Evolutionary conservation across 2,329 filamentous ascomycete genomes (phyloP).

Genomic region (Raffaelea albimanens): DNA sequence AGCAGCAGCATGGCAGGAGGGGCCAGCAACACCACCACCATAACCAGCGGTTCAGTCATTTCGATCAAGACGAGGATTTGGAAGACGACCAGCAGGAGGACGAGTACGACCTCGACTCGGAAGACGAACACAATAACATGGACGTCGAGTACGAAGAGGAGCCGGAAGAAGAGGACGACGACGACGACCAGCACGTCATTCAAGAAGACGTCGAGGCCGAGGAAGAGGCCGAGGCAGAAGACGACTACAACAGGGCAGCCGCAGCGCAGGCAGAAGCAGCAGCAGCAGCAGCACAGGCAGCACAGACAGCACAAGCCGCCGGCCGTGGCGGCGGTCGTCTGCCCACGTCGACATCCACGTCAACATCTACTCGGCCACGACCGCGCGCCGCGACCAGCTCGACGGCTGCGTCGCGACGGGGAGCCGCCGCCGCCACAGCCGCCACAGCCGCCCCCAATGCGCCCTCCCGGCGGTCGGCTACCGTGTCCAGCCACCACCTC

Average conservation of each 20-base stretch:
- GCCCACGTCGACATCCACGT: neutral
- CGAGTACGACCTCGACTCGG: neutral
- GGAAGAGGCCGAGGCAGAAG: neutral
- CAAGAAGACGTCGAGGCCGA: conserved; percentile 6
- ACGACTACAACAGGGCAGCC: neutral
- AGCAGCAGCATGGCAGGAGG: conserved; percentile 7
- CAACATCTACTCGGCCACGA: neutral
- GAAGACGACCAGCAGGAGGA: neutral
- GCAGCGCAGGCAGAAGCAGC: conserved; percentile 2
- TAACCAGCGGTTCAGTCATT: neutral
- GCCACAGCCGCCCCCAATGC: too few relatives aligned
- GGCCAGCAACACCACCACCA: too few relatives aligned
- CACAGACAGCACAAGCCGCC: conserved; percentile 4
- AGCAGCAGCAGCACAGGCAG: conserved; percentile 3
- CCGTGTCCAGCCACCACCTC: too few relatives aligned
- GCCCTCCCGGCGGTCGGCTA: too few relatives aligned
- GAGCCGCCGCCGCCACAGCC: neutral
- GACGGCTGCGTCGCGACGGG: too few relatives aligned
- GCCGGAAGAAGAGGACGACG: conserved; percentile 2
- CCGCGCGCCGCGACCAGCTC: neutral
- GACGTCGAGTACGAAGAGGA: conserved; percentile 8
- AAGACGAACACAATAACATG: conserved; percentile 8
- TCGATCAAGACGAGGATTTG: neutral
- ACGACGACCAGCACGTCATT: conserved; percentile 3
- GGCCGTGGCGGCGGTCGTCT: neutral